Evolutionary conservation across 768 basidiomycete genomes (phyloP), one percentile per base, ranked within the genome.

Genomic region (Boletus reticulatus): DNA sequence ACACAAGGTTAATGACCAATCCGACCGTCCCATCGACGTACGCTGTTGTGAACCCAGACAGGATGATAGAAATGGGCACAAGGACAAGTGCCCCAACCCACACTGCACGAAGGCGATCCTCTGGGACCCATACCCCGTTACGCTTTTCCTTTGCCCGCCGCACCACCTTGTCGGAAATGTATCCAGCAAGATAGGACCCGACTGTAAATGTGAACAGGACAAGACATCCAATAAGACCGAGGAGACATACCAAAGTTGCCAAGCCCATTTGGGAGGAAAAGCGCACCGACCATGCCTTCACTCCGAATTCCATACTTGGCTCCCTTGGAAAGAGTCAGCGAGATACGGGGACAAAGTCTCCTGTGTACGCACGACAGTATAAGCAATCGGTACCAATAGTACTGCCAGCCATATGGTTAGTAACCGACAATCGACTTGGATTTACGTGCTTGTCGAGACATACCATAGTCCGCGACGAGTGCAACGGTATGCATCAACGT

Each of bases 61-160:
- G 48, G 0, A 82, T 64, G 2, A 84, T 65, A 1, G 85, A 80
- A 1, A 84, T 27, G 0, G 87, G 89, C 4, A 80, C 72, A 29
- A 87, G 70, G 17, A 81, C 34, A 0, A 76, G 68, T 4, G 75
- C 76, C 9, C 82, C 80, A 6, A 75, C 59, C 34, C 82, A 64
- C 3, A 79, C 72, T 2, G 77, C 84, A 1, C 83, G 77, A 24
- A 89, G 75, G 6, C 87, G 80, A 60, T 87, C 88, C 66, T 90
- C 87, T 0, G 87, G 87, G 46, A 81, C 78, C 84, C 84, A 87
- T 3, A 72, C 61, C 1, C 85, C 85, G 0, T 76, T 76, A 20
- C 85, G 79, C 6, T 71, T 65, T 47, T 74, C 69, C 16, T 78
- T 78, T 71, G 80, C 84, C 41, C 62, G 65, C 16, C 78, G 70